A percentile compares a stretch with the other conserved stretches of the same genome.
phyloP scores from a whole-genome alignment of 2,329 filamentous ascomycete species.

The Fusarium globosum region DNA sequence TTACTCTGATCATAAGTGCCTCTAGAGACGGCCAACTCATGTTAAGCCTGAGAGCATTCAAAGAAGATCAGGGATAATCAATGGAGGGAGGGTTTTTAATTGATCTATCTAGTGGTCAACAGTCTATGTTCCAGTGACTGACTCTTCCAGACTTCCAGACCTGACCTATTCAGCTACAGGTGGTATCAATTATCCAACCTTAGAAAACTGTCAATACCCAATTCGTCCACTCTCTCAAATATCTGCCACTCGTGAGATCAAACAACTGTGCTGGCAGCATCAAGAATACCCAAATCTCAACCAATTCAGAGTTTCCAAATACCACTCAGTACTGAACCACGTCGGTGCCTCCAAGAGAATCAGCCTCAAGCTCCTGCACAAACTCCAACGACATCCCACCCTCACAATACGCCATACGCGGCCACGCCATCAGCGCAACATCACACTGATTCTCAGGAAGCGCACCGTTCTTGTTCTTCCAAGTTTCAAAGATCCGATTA shows the following conservation, averaged over 20 bases:
- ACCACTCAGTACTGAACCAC: fast-evolving
- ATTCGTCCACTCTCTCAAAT: neutral
- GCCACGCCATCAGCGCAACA: neutral
- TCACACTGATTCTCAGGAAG: neutral
- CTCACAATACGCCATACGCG: neutral
- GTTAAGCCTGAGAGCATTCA: neutral
- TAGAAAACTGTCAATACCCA: neutral
- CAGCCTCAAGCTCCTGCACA: neutral
- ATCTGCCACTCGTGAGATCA: neutral
- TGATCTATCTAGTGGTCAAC: neutral
- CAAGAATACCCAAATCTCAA: neutral
- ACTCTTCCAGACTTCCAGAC: neutral
- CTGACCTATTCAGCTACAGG: neutral
- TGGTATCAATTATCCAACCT: neutral
- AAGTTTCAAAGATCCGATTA: neutral
- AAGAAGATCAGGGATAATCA: fast-evolving
- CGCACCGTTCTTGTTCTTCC: neutral
- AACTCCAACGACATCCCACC: neutral
- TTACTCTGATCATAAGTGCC: too few relatives aligned
- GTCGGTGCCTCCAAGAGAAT: neutral
- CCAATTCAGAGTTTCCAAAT: neutral
- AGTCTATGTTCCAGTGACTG: too few relatives aligned
- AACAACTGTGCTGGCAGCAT: neutral
- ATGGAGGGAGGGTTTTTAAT: fast-evolving
- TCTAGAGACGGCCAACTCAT: too few relatives aligned